phyloP scores from a whole-genome alignment of 2,329 filamentous ascomycete species.

The Neurospora sp. region DNA sequence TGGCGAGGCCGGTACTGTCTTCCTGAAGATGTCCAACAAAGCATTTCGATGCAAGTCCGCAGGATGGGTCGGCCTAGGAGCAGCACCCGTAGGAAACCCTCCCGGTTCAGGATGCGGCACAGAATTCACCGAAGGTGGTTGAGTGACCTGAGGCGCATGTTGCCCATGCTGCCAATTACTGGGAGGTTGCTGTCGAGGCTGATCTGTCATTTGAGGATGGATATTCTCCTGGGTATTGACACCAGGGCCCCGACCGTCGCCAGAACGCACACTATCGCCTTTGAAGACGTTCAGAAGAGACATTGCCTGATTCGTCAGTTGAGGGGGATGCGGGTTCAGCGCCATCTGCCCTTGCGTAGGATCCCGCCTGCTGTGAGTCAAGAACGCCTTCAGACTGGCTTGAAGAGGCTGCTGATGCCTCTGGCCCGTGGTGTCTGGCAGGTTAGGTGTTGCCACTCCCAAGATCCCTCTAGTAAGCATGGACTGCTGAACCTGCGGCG shows the following conservation, averaged over 20 bases:
- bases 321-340: constrained; percentile 9
- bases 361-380: constrained; percentile 18
- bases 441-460: constrained; percentile 23
- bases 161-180: constrained; percentile 10
- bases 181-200: constrained; percentile 6
- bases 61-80: constrained; percentile 11
- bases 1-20: constrained; percentile 22
- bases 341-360: constrained; percentile 4
- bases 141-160: constrained; percentile 4
- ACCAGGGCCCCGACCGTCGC: constrained; percentile 9
- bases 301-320: constrained; percentile 25
- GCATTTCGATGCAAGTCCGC: constrained; percentile 36
- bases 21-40: constrained; percentile 46
- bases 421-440: constrained; percentile 15
- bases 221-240: constrained; percentile 5
- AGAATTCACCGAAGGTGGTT: constrained; percentile 1
- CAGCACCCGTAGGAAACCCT: constrained; percentile 1
- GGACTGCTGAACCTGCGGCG: constrained; percentile 45
- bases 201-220: constrained; percentile 1
- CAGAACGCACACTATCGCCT: constrained; percentile 12
- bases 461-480: constrained; percentile 35
- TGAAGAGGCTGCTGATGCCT: constrained; percentile 5
- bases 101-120: constrained; percentile 5
- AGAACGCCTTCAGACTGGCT: constrained; percentile 17
- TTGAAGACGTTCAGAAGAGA: constrained; percentile 34